Evolutionary conservation across 345 rosid genomes (phyloP).

Genomic region (Durio zibethinus): DNA sequence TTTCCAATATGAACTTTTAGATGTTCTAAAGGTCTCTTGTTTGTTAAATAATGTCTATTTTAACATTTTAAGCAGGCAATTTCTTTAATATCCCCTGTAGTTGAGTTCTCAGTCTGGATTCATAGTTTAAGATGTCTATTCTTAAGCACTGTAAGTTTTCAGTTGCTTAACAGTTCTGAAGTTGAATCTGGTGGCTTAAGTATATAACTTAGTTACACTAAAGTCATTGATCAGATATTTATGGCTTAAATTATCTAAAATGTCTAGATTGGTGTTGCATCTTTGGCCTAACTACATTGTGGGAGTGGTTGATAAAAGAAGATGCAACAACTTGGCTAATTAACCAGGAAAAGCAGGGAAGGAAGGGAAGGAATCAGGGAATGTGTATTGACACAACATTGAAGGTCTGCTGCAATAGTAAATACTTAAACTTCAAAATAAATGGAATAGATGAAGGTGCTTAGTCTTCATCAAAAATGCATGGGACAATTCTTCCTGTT

Average conservation of each 20-base stretch:
- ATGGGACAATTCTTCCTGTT: background rate
- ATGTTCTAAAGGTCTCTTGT: background rate
- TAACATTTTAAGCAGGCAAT: background rate
- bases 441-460: background rate
- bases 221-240: background rate
- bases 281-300: background rate
- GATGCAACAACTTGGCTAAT: background rate
- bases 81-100: background rate
- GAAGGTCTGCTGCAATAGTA: background rate
- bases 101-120: background rate
- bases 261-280: background rate
- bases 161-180: background rate
- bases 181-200: background rate
- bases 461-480: background rate
- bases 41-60: background rate
- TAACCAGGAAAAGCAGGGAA: background rate
- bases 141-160: background rate
- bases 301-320: background rate
- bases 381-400: background rate
- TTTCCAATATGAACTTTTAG: background rate
- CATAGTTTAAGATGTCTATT: background rate
- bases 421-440: background rate
- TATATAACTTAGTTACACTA: background rate
- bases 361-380: background rate
- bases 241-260: background rate